phyloP scores from a whole-genome alignment of 805 yeast genomes.

The Wickerhamomyces bisporus region DNA sequence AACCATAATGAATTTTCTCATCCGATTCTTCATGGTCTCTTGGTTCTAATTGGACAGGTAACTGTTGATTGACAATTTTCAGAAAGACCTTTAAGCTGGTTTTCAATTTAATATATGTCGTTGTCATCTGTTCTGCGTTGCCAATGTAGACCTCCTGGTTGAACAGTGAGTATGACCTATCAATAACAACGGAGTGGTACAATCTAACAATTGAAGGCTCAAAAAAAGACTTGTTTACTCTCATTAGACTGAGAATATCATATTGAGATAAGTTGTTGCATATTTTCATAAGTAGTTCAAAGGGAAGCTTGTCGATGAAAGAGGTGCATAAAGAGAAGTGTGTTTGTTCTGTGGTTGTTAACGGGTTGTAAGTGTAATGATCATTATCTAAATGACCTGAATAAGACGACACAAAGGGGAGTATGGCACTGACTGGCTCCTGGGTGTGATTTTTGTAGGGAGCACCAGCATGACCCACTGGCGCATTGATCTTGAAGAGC shows the following conservation, averaged over 20 bases:
- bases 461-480: slow-evolving; percentile 13
- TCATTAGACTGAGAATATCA: slow-evolving; percentile 31
- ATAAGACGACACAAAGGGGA: slow-evolving; percentile 17
- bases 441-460: slow-evolving; percentile 3
- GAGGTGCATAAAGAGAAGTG: background rate
- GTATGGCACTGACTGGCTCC: slow-evolving; percentile 6
- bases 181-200: slow-evolving; percentile 26
- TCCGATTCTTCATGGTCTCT: background rate
- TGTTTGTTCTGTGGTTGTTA: background rate
- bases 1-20: slow-evolving; percentile 6
- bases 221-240: slow-evolving; percentile 28
- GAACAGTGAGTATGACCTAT: slow-evolving; percentile 34
- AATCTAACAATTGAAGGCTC: slow-evolving; percentile 29
- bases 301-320: slow-evolving; percentile 30
- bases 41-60: slow-evolving; percentile 4
- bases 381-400: background rate
- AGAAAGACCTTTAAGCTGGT: slow-evolving; percentile 36
- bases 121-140: slow-evolving; percentile 2
- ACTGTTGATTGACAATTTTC: slow-evolving; percentile 5
- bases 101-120: slow-evolving; percentile 32
- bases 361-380: background rate
- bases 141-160: slow-evolving; percentile 28
- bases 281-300: slow-evolving; percentile 30
- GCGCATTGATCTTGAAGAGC: slow-evolving; percentile 8
- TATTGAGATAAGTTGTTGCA: slow-evolving; percentile 33